These are phyloP conservation scores for Asparagopsis taxiformis DNA, from an alignment of 31 red algal genomes.

Conservation along the genomic window DNA sequence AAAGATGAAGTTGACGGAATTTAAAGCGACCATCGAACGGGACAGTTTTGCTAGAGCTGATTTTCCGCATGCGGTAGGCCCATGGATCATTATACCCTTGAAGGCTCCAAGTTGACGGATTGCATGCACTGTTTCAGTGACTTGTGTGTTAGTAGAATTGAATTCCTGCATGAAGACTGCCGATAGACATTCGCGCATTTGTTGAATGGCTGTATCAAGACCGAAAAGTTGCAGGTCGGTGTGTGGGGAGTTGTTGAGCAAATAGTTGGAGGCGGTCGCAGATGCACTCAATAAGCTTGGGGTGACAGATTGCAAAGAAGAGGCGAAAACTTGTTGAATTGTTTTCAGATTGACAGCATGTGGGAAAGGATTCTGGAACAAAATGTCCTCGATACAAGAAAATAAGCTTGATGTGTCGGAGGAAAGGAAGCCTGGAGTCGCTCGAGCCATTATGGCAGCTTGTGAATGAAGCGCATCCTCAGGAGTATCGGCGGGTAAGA, in stretches of 20 bases:
- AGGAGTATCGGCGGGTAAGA: neutral
- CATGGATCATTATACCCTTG: conserved; percentile 11
- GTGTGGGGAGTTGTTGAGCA: neutral
- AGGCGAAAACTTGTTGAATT: neutral
- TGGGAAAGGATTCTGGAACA: neutral
- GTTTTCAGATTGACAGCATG: neutral
- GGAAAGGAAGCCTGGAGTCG: conserved; percentile 10
- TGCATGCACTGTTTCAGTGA: neutral
- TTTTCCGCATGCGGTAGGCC: conserved; percentile 29
- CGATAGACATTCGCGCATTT: conserved; percentile 1
- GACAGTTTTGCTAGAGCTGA: conserved; percentile 8
- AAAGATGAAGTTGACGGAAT: conserved; percentile 8
- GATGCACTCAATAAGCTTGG: neutral
- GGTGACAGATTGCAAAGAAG: neutral
- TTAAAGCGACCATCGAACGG: neutral
- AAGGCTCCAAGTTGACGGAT: neutral
- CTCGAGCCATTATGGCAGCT: neutral
- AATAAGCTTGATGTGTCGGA: conserved; percentile 1
- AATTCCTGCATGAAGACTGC: neutral
- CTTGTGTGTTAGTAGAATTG: neutral
- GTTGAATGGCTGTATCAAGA: conserved; percentile 1
- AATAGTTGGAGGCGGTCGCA: neutral
- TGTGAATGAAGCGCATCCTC: neutral
- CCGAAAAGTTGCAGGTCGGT: neutral
- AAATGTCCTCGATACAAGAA: neutral